These are phyloP conservation scores for Arthrobotrys sphaeroides DNA, from an alignment of 2,329 filamentous ascomycete genomes.

Conservation along the genomic window DNA sequence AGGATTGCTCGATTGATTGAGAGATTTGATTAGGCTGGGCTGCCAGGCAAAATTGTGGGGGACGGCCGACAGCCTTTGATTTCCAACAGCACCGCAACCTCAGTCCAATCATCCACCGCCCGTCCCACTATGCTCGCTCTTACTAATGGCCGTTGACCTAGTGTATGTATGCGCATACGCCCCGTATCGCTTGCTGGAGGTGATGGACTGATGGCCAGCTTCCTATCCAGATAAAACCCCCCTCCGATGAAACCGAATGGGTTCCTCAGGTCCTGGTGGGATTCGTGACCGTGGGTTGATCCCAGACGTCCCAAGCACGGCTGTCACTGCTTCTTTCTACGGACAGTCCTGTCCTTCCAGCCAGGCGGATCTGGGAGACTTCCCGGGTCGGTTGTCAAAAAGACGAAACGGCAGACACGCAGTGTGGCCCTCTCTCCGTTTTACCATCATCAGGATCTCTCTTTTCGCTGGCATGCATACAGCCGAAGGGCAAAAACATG, in stretches of 20 bases:
- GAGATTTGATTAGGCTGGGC: slow-evolving; percentile 43
- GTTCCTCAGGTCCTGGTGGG: slow-evolving; percentile 35
- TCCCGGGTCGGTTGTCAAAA: slow-evolving; percentile 40
- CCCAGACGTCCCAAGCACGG: slow-evolving; percentile 38
- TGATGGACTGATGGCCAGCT: slow-evolving; percentile 28
- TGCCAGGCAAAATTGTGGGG: slow-evolving; percentile 47
- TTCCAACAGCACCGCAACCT: slow-evolving; percentile 28
- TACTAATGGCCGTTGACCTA: not conserved
- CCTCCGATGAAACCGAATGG: slow-evolving; percentile 39
- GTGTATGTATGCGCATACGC: not conserved
- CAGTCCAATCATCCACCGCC: slow-evolving; percentile 11
- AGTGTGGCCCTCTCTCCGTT: not conserved
- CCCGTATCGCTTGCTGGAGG: not conserved
- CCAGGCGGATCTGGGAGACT: slow-evolving; percentile 36
- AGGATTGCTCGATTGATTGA: slow-evolving; percentile 30
- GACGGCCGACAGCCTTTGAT: slow-evolving; percentile 41
- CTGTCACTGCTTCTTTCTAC: slow-evolving; percentile 43
- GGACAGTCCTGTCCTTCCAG: slow-evolving; percentile 37
- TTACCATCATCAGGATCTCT: slow-evolving; percentile 26
- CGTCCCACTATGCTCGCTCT: not conserved
- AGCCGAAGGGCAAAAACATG: slow-evolving; percentile 28
- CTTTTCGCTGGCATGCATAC: slow-evolving; percentile 47
- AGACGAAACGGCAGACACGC: slow-evolving; percentile 37
- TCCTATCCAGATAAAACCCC: slow-evolving; percentile 9
- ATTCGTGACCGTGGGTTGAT: slow-evolving; percentile 51